These are phyloP conservation scores for Thermoascus crustaceus DNA, from an alignment of 2,329 filamentous ascomycete species.

Conservation along the genomic window DNA sequence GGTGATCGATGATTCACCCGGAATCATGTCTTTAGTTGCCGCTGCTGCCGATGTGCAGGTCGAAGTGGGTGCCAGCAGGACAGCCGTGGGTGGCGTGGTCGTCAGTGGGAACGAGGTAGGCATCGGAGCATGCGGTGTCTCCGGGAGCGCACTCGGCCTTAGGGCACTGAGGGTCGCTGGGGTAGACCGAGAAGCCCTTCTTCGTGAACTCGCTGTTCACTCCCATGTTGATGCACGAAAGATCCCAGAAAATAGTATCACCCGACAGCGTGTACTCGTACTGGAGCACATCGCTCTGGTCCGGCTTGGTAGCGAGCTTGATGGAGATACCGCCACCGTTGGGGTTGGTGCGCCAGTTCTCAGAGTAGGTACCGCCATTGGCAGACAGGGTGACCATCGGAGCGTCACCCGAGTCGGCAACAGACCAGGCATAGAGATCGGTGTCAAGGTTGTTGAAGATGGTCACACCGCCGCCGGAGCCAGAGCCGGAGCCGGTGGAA, in stretches of 20 bases:
- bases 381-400: conserved; percentile 27
- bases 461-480: conserved; percentile 20
- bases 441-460: conserved; percentile 32
- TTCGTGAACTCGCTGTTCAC: conserved; percentile 24
- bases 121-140: conserved; percentile 27
- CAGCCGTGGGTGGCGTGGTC: conserved; percentile 36
- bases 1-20: conserved; percentile 2
- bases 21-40: not conserved
- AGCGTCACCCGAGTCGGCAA: conserved; percentile 22
- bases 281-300: conserved; percentile 32
- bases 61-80: conserved; percentile 25
- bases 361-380: conserved; percentile 26
- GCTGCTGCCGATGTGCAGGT: conserved; percentile 23
- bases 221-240: conserved; percentile 32
- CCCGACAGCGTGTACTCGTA: conserved; percentile 31
- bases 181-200: conserved; percentile 28
- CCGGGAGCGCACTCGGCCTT: conserved; percentile 28
- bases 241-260: conserved; percentile 31
- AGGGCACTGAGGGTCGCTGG: conserved; percentile 22
- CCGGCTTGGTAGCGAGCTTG: conserved; percentile 28
- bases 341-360: conserved; percentile 27
- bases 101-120: conserved; percentile 33
- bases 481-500: conserved; percentile 4
- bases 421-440: conserved; percentile 35
- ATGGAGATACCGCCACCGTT: conserved; percentile 36